Evolutionary conservation across 2,329 filamentous ascomycete species (phyloP), one percentile per base, ranked within the genome.

Genomic region (Cadophora sp.): DNA sequence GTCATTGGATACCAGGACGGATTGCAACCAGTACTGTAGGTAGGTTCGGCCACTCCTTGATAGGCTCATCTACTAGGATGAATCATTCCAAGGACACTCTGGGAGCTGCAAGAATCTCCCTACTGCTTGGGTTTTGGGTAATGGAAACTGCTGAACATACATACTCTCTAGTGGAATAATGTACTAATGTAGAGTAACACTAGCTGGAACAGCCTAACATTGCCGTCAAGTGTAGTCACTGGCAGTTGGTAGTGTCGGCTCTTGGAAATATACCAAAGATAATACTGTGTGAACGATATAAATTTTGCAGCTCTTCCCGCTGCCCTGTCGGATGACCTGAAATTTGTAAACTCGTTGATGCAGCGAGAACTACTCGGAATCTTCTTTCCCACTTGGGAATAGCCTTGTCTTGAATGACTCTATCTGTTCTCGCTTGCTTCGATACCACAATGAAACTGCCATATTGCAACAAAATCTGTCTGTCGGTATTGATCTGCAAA

Each of bases 41-140:
- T 48, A n/a, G n/a, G 9, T 14, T 56, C 30, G 53, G 55, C 36
- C 14, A 41, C 36, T 14, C 55, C 55, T 43, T 58, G 55, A 58
- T 41, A 58, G 55, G n/a, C 27, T 39, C 33, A 24, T 24, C 13
- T 22, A 0, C 33, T 24, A 22, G 20, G 20, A 22, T 58, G 9
- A 58, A 22, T 41, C n/a, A 27, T 41, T 43, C 18, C n/a, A 41
- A 9, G 11, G 13, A 5, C 13, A 4, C 33, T 58, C 20, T 13
- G 16, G 14, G 36, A 58, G 43, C 36, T 24, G 22, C 36, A 41
- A 4, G n/a, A 27, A 43, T 41, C 33, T 43, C 24, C n/a, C 14
- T 27, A 20, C 20, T 24, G 45, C n/a, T 22, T n/a, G 7, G 20
- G 7, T 5, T 22, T 13, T 48, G 45, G 6, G 3, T 13, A 8